Evolutionary conservation across 2,329 filamentous ascomycete genomes (phyloP).

Genomic region (Aureobasidium mangrovei): DNA sequence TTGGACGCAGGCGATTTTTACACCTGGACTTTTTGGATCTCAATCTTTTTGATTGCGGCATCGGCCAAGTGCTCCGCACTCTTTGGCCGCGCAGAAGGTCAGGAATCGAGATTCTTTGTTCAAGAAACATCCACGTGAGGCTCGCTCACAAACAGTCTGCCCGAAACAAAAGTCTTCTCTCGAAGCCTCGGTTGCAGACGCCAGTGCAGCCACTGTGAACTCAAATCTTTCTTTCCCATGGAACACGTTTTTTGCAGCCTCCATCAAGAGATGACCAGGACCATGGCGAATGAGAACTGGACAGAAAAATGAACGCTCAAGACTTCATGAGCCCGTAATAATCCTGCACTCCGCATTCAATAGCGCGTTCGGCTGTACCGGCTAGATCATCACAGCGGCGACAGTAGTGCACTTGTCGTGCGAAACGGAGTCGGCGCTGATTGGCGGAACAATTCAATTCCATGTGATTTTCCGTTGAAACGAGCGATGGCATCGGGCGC

Average conservation of each 20-base stretch:
- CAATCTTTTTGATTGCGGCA: not conserved
- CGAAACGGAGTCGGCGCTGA: not conserved
- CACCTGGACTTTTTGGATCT: not conserved
- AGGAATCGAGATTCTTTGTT: no score
- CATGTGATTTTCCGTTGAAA: not conserved
- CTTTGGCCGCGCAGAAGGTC: not conserved
- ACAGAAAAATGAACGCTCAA: not conserved
- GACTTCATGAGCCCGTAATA: not conserved
- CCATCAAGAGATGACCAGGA: no score
- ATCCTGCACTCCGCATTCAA: not conserved
- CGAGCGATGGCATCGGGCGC: no score
- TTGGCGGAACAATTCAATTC: constrained; percentile 5
- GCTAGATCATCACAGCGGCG: not conserved
- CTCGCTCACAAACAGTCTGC: no score
- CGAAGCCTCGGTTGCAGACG: no score
- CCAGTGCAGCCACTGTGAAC: no score
- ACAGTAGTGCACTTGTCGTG: not conserved
- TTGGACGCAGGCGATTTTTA: not conserved
- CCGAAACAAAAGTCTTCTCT: no score
- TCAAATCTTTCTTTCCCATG: not conserved
- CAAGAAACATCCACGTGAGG: no score
- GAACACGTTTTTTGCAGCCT: not conserved
- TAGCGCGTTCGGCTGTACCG: not conserved
- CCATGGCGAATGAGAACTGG: not conserved
- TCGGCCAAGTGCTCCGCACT: not conserved